Base-by-base conservation (phyloP, 1,284 basidiomycete species). In the Trichosporon sp. region DNA sequence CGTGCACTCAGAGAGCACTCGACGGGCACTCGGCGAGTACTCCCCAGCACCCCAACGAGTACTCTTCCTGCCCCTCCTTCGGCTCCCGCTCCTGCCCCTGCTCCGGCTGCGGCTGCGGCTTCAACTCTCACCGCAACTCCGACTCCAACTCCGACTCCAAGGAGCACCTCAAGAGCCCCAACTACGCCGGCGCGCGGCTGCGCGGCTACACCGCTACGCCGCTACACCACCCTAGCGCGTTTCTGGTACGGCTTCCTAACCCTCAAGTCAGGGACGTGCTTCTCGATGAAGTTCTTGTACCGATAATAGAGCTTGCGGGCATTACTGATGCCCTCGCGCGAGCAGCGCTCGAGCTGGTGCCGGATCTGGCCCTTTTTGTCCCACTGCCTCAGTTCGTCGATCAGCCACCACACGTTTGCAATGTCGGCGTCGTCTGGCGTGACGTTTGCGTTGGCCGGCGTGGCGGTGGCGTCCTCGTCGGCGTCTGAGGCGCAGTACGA, bases 261-360 rank as follows among this genome's bases (percentile, higher is more conserved):
- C 25, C 27, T 14, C 4, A 62, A 9, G 31, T 33, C 61, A 13
- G 56, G 56, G n/a, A 62, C 56, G 3, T 36, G 27, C 27, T 9
- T 21, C 25, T 62, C 11, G 19, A 62, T 58, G 29, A 1, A 62
- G n/a, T 3, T 32, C 44, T 36, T 33, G 44, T 62, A 52, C 7
- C 44, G 29, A 23, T 52, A 49, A 19, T 62, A 62, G n/a, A 62
- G 44, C 11, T 29, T 36, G n/a, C 14, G 23, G 2, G 61, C 40
- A n/a, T 37, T 58, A 2, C 23, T 13, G 9, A 62, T 33, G 16
- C 61, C 61, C 25, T 58, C 9, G 23, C 4, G 32, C 27, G 19
- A 25, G 25, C 44, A 46, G 23, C 11, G 16, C 13, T 36, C 19
- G n/a, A 62, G 44, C n/a, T 52, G 49, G 16, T 54, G 19, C 3